Conservation (phyloP, 345 rosid genomes). For the Eucalyptus sp. region DNA sequence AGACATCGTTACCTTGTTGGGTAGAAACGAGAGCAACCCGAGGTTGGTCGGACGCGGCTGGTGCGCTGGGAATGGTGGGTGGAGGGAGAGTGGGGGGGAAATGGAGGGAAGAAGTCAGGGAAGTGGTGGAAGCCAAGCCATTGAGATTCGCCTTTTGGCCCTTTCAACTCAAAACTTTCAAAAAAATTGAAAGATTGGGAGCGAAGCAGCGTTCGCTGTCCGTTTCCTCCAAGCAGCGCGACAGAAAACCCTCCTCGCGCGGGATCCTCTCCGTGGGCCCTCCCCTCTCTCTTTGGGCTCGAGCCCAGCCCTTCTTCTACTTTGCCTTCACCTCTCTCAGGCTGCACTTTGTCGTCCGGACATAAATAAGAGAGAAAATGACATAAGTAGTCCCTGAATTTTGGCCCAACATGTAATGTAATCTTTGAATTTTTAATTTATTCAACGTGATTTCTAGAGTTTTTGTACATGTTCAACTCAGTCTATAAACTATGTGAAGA, state of each 20-base stretch:
- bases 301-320: not conserved
- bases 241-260: not conserved
- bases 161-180: not conserved
- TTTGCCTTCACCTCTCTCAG: not conserved
- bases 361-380: fast-evolving
- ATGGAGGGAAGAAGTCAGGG: not conserved
- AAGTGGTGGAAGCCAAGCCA: not conserved
- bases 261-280: not conserved
- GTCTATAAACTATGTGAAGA: too few relatives aligned
- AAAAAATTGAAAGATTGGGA: not conserved
- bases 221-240: not conserved
- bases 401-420: fast-evolving
- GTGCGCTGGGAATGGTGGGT: not conserved
- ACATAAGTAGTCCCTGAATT: fast-evolving
- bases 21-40: not conserved
- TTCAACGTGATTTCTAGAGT: fast-evolving
- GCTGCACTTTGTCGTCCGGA: not conserved
- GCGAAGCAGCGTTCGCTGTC: not conserved
- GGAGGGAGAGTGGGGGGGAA: not conserved
- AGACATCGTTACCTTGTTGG: not conserved
- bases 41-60: not conserved
- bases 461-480: not conserved
- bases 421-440: too few relatives aligned
- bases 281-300: not conserved
- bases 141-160: not conserved